Percentiles rank a stretch among this genome's conserved stretches.
These are phyloP conservation scores for Xylariaceae sp. DNA, from an alignment of 2,329 filamentous ascomycete genomes.

Conservation along the genomic window DNA sequence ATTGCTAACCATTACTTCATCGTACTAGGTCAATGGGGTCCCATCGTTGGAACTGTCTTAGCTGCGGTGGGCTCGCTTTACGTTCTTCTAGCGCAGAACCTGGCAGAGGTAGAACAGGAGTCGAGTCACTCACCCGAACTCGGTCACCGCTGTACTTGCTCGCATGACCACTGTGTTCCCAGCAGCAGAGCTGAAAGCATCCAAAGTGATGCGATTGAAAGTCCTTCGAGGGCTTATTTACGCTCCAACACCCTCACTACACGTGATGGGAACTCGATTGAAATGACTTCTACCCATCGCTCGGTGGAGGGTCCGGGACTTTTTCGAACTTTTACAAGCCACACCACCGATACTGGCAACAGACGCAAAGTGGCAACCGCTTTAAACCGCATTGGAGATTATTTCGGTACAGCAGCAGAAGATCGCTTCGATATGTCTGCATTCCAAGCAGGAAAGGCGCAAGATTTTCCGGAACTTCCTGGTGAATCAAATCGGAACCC, in stretches of 20 bases:
- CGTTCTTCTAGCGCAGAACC: not conserved
- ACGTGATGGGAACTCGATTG: conserved; percentile 1
- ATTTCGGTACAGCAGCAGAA: conserved; percentile 42
- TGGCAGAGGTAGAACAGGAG: not conserved
- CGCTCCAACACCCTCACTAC: not conserved
- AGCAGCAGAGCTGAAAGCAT: conserved; percentile 5
- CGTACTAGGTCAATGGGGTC: not conserved
- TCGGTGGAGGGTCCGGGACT: not conserved
- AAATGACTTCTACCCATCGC: conserved; percentile 4
- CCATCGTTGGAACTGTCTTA: not conserved
- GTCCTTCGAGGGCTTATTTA: not conserved
- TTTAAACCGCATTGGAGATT: conserved; percentile 39
- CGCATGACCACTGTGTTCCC: conserved; percentile 8
- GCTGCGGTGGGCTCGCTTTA: not conserved
- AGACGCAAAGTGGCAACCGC: conserved; percentile 38
- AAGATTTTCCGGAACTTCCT: conserved; percentile 52
- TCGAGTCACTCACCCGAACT: no score
- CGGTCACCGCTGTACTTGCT: conserved; percentile 20
- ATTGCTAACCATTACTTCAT: not conserved
- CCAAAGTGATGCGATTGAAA: not conserved
- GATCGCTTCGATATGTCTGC: conserved; percentile 45
- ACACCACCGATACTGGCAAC: conserved; percentile 23
- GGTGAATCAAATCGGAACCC: conserved; percentile 46
- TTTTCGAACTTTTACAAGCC: not conserved
- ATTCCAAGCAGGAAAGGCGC: conserved; percentile 41